Evolutionary conservation across 352 stramenopile species (phyloP).

Genomic region (Globisporangium middletonii): DNA sequence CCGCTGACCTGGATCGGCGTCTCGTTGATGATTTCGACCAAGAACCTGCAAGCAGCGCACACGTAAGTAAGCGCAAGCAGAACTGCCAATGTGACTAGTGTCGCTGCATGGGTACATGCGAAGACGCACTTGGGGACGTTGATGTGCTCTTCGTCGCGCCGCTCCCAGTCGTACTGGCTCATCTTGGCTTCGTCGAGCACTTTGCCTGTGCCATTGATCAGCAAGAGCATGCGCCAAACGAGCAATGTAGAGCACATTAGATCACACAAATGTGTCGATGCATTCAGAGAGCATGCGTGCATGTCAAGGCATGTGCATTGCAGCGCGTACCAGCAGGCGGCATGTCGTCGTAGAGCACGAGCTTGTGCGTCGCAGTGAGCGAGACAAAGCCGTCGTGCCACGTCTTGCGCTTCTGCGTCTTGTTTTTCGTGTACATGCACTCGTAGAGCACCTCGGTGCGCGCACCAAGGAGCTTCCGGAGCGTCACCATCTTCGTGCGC

Average conservation of each 20-base stretch:
- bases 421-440: constrained; percentile 88
- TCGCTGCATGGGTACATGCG: not conserved
- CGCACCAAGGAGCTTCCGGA: constrained; percentile 43
- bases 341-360: constrained; percentile 57
- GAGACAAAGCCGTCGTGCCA: constrained; percentile 76
- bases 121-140: constrained; percentile 41
- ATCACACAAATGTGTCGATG: not conserved
- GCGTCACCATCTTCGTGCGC: constrained; percentile 35
- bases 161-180: constrained; percentile 41
- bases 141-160: constrained; percentile 59
- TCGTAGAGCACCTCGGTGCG: constrained; percentile 44
- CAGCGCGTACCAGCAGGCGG: constrained; percentile 24
- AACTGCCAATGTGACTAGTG: not conserved
- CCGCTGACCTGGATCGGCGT: constrained; percentile 27
- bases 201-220: constrained; percentile 21
- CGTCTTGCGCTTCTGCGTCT: constrained; percentile 80
- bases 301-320: no score
- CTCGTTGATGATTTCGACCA: constrained; percentile 67
- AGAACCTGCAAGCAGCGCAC: constrained; percentile 29
- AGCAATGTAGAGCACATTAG: not conserved
- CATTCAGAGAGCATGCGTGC: no score
- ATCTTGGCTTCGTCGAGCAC: constrained; percentile 58
- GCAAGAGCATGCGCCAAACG: not conserved
- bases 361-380: constrained; percentile 40
- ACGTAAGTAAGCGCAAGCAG: not conserved